Evolutionary conservation across 2,329 filamentous ascomycete species (phyloP).

Genomic region (Talaromyces sp.): DNA sequence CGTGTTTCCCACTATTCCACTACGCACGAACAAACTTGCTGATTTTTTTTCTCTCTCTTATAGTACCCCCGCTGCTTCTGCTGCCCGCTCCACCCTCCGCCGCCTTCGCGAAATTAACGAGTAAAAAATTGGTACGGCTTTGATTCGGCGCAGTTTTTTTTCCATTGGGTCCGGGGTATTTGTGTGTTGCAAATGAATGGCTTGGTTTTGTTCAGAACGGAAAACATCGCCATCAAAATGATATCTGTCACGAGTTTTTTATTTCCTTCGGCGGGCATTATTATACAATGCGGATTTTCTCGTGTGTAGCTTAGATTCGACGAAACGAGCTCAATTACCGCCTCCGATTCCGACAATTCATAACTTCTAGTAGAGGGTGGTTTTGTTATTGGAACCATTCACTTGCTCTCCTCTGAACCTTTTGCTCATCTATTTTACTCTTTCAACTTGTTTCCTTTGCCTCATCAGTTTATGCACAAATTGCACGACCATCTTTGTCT

Average conservation of each 20-base stretch:
- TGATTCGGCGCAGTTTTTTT: constrained; percentile 35
- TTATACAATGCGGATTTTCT: constrained; percentile 10
- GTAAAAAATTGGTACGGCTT: constrained; percentile 34
- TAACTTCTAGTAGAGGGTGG: background rate
- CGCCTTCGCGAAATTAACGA: constrained; percentile 96
- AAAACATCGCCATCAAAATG: constrained; percentile 7
- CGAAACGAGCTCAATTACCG: constrained; percentile 10
- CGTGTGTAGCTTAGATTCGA: constrained; percentile 12
- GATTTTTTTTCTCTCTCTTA: background rate
- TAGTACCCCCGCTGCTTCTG: constrained; percentile 86
- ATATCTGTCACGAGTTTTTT: constrained; percentile 11
- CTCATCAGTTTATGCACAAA: too few species aligned
- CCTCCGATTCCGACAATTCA: constrained; percentile 3
- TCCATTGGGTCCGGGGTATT: constrained; percentile 10
- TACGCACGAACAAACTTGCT: constrained; percentile 10
- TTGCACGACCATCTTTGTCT: too few species aligned
- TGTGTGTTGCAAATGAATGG: constrained; percentile 12
- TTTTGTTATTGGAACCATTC: background rate
- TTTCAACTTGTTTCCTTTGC: too few species aligned
- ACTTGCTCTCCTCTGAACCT: too few species aligned
- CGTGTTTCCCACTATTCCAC: constrained; percentile 43
- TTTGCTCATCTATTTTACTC: too few species aligned
- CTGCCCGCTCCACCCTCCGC: constrained; percentile 93
- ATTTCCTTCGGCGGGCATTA: constrained; percentile 11
- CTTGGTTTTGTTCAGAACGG: constrained; percentile 11